Base-by-base conservation (phyloP, 2,329 filamentous ascomycete species). In the Beauveria rudraprayagi region DNA sequence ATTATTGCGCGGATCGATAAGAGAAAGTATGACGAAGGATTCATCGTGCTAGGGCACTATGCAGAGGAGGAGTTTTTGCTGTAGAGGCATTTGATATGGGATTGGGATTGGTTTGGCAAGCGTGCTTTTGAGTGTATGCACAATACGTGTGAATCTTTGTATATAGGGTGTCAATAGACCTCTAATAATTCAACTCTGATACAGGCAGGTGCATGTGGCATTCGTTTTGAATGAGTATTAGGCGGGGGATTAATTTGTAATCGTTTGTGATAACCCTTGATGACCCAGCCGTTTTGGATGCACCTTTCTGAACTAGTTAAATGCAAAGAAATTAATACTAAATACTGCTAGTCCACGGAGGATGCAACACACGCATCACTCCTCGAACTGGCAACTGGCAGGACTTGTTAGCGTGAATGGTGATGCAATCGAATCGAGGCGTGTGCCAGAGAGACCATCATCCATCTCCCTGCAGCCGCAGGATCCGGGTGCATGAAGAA, bases 11-110 rank as follows among this genome's bases (percentile, higher is more conserved):
- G 93, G 43, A 83, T 79, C 62, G 83, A 88, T 44, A 86, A 84
- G 70, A 77, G 81, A 56, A 76, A 73, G 0, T 95, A 92, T 67
- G 78, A 82, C 2, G 92, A 97, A 73, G 93, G 93, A 0, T 84
- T 82, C 69, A 71, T 90, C 14, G 90, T 97, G 40, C 77, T 94
- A 61, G 82, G 80, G 68, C 93, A 97, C 75, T 97, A 90, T 89
- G 76, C 92, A 2, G 80, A 87, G 57, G 81, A 87, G 52, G 87
- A 88, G 69, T 97, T 97, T 70, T 61, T 75, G 63, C 65, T 68
- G 34, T 75, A 67, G 63, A 30, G 16, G 7, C n/a, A 17, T 37
- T 3, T 1, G 5, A 1, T 17, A 40, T n/a, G 14, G 9, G 3
- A n/a, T 43, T n/a, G 14, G 9, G 1, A n/a, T 43, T 54, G 50